These are phyloP conservation scores for Colletotrichum coccodes DNA, from an alignment of 2,329 filamentous ascomycete species.

Conservation along the genomic window DNA sequence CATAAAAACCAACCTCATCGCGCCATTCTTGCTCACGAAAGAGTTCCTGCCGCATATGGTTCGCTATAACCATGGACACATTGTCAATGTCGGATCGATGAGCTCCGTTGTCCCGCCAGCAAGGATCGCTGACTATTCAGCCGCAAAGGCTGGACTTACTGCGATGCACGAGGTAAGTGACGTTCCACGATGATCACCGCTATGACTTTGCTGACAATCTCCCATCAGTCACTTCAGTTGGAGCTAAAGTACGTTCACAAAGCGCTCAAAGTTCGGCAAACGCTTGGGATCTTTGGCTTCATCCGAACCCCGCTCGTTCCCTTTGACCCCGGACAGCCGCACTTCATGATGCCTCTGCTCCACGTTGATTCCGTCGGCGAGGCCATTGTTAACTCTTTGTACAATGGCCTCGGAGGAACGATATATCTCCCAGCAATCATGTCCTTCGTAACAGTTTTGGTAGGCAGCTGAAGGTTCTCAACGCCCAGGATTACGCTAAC, in stretches of 20 bases:
- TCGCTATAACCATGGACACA: constrained; percentile 68
- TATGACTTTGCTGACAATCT: background rate
- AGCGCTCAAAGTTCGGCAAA: constrained; percentile 41
- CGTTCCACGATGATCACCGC: background rate
- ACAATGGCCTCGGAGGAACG: constrained; percentile 42
- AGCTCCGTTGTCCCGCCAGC: constrained; percentile 64
- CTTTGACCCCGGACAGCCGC: constrained; percentile 37
- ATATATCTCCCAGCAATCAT: constrained; percentile 44
- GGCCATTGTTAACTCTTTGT: constrained; percentile 39
- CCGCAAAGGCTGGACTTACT: constrained; percentile 57
- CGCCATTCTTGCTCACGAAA: constrained; percentile 67
- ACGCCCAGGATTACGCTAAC: background rate
- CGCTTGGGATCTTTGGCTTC: constrained; percentile 43
- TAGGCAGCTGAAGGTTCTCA: constrained; percentile 26
- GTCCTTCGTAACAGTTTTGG: constrained; percentile 39
- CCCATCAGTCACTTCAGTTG: constrained; percentile 39
- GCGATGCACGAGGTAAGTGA: constrained; percentile 41
- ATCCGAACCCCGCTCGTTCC: constrained; percentile 44
- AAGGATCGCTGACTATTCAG: constrained; percentile 68
- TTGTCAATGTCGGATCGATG: constrained; percentile 70
- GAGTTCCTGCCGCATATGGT: constrained; percentile 71
- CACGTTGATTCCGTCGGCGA: constrained; percentile 46
- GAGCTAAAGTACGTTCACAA: constrained; percentile 43
- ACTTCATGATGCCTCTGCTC: constrained; percentile 44
- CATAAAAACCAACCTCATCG: constrained; percentile 60